Percentiles rank a stretch among this genome's conserved stretches.
Evolutionary conservation across 2,329 filamentous ascomycete species (phyloP).

Genomic region (Ophidiomyces ophidiicola): DNA sequence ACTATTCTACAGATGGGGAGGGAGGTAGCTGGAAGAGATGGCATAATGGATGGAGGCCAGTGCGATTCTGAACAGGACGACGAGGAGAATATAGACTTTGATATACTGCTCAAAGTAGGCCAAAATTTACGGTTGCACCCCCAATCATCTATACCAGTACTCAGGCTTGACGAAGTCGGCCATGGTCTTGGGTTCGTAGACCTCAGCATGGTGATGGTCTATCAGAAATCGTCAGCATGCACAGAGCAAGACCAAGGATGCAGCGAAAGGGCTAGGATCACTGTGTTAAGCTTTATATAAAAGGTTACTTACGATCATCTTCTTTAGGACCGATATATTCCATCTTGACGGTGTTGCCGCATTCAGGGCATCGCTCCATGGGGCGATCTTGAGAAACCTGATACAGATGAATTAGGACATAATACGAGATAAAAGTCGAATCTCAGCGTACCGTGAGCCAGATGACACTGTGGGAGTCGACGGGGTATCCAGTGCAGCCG

Average conservation of each 20-base stretch:
- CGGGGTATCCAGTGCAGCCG: conserved; percentile 89
- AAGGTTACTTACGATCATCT: conserved; percentile 44
- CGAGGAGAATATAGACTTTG: conserved; percentile 1
- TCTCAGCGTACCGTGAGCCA: conserved; percentile 65
- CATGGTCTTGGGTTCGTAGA: conserved; percentile 87
- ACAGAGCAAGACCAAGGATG: not conserved
- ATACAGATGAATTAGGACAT: not conserved
- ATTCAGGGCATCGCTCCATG: conserved; percentile 90
- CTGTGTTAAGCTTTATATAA: too few species aligned
- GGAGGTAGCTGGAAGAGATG: not conserved
- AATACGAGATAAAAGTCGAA: not conserved
- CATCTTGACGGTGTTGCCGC: conserved; percentile 95
- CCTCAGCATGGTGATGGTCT: conserved; percentile 41
- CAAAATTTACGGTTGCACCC: not conserved
- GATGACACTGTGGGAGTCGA: conserved; percentile 76
- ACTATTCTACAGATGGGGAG: conserved; percentile 11
- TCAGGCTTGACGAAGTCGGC: conserved; percentile 91
- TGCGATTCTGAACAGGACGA: not conserved
- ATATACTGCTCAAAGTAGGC: not conserved
- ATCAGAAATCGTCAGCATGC: conserved; percentile 2
- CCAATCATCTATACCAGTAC: conserved; percentile 59
- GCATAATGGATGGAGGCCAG: not conserved
- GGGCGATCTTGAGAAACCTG: conserved; percentile 81
- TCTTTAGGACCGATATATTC: conserved; percentile 81
- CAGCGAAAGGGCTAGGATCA: not conserved